Evolutionary conservation across 106 monocot species (phyloP).

Genomic region (Dioscorea zingiberensis): DNA sequence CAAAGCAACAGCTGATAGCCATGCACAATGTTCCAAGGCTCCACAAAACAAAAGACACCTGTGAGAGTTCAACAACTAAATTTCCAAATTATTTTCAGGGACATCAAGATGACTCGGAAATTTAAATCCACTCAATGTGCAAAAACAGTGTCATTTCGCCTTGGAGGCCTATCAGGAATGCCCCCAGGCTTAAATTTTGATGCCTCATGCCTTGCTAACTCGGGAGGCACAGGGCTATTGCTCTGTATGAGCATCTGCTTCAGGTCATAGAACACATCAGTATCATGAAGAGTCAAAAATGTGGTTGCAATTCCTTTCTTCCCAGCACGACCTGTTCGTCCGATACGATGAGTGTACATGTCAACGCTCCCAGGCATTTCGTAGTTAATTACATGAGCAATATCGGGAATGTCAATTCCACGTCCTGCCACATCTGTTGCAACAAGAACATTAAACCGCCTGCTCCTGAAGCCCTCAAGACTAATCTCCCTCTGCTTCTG

Average conservation of each 20-base stretch:
- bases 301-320: conserved; percentile 90
- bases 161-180: conserved; percentile 88
- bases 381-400: conserved; percentile 95
- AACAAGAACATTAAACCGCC: conserved; percentile 85
- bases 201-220: conserved; percentile 90
- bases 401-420: conserved; percentile 98
- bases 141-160: conserved; percentile 87
- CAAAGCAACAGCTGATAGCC: too few relatives aligned
- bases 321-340: conserved; percentile 92
- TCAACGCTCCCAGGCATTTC: conserved; percentile 79
- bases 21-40: too few relatives aligned
- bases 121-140: conserved; percentile 41
- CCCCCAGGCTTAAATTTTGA: conserved; percentile 92
- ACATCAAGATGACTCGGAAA: too few relatives aligned
- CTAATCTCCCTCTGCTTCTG: conserved; percentile 98
- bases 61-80: too few relatives aligned
- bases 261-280: conserved; percentile 92
- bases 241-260: conserved; percentile 98
- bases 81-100: too few relatives aligned
- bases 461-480: conserved; percentile 87
- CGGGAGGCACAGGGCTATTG: conserved; percentile 88
- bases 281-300: conserved; percentile 77
- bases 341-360: conserved; percentile 98
- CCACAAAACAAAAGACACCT: too few relatives aligned
- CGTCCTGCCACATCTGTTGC: conserved; percentile 97